A percentile compares a stretch with the other conserved stretches of the same genome.
These are phyloP conservation scores for Atkinsonella texensis DNA, from an alignment of 2,329 filamentous ascomycete genomes.

Conservation along the genomic window DNA sequence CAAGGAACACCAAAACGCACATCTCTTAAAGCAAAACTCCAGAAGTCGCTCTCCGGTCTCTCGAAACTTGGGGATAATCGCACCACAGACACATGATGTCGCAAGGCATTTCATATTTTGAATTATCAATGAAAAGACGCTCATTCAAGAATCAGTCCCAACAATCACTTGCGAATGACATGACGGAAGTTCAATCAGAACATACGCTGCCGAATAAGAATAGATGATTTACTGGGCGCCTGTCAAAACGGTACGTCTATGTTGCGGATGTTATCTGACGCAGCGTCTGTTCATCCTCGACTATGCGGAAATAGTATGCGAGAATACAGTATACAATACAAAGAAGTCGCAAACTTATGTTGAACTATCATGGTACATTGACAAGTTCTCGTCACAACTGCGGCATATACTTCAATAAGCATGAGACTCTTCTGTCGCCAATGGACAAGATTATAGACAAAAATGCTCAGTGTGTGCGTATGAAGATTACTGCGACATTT, in stretches of 20 bases:
- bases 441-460: too few species aligned
- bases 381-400: too few species aligned
- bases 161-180: not conserved
- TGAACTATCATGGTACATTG: too few species aligned
- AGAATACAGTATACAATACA: too few species aligned
- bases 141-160: too few species aligned
- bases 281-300: not conserved
- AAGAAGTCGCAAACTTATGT: too few species aligned
- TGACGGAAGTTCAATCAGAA: too few species aligned
- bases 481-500: not conserved
- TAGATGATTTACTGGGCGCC: not conserved
- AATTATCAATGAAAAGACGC: not conserved
- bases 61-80: slow-evolving; percentile 1
- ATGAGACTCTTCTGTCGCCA: too few species aligned
- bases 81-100: not conserved
- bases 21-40: slow-evolving; percentile 3
- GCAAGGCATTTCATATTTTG: not conserved
- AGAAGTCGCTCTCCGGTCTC: slow-evolving; percentile 4
- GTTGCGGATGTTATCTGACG: too few species aligned
- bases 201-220: too few species aligned
- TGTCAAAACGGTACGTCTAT: not conserved
- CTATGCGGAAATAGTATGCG: not conserved
- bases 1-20: not conserved
- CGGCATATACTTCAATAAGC: too few species aligned
- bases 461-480: too few species aligned